Base-by-base conservation (phyloP, 1,284 basidiomycete genomes). In the Vanrija pseudolonga region DNA sequence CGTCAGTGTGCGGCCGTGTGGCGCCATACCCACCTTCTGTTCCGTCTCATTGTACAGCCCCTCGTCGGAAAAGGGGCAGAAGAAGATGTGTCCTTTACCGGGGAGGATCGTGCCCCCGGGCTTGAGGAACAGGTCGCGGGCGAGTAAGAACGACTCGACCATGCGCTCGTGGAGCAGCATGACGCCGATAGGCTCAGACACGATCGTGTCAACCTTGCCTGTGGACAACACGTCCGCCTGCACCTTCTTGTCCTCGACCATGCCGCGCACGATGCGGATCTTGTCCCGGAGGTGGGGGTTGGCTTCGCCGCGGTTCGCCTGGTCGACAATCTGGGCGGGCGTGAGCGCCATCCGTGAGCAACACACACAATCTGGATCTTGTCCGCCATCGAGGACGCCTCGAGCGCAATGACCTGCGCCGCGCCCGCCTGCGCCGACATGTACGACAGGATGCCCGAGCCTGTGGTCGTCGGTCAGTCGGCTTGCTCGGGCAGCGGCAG, bases 111-210 rank as follows among this genome's bases (percentile, higher is more conserved):
- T 72, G 11, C 79, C 80, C 6, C 72, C 78, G 2, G 78, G 78
- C 47, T 78, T 78, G 26, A 77, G 57, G 59, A 80, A 76, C 43
- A 73, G 66, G 60, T 80, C 78, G 50, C 79, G 56, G 4, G 80
- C 79, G 20, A 79, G 67, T 9, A 81, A 59, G 55, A 78, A 80
- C 3, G 76, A 76, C 59, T 81, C 80, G 41, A 76, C 78, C 80
- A 81, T 81, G 18, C 79, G 65, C 60, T 81, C 80, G 56, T 81
- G 79, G 12, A 80, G 68, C 23, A 81, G 64, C 66, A 81, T 73
- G 15, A 80, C 79, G 4, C 79, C 79, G 12, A 81, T 76, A 23
- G 79, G 80, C 60, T 81, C 80, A 3, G 78, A 79, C n/a, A 81
- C 73, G 47, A 81, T 78, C 24, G 79, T 80, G 57, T 81, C 80